Evolutionary conservation across 805 yeast species (phyloP).

Genomic region (Kodamaea jinghongensis): DNA sequence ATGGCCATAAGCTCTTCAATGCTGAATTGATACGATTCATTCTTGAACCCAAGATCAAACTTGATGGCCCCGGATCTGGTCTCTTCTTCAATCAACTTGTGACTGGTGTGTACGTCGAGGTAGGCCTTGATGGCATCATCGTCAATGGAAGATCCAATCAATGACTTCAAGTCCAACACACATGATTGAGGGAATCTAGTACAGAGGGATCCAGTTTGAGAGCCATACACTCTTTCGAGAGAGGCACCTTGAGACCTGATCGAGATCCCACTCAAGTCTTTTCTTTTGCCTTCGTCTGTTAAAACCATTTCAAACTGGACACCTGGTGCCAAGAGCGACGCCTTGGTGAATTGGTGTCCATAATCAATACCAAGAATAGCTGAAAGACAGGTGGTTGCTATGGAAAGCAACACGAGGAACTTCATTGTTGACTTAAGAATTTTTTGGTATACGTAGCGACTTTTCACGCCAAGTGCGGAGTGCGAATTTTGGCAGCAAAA

Average conservation of each 20-base stretch:
- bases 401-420: slow-evolving; percentile 3
- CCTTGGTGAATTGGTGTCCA: slow-evolving; percentile 85
- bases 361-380: slow-evolving; percentile 86
- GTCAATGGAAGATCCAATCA: slow-evolving; percentile 62
- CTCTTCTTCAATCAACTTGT: slow-evolving; percentile 39
- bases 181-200: slow-evolving; percentile 73
- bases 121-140: slow-evolving; percentile 49
- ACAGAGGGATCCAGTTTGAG: slow-evolving; percentile 65
- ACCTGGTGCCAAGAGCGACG: slow-evolving; percentile 87
- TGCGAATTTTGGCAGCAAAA: too few species aligned
- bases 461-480: background rate
- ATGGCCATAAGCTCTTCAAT: slow-evolving; percentile 85
- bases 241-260: slow-evolving; percentile 41
- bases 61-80: slow-evolving; percentile 51
- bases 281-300: slow-evolving; percentile 88
- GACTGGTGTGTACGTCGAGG: slow-evolving; percentile 57
- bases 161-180: slow-evolving; percentile 61
- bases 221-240: slow-evolving; percentile 74
- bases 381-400: slow-evolving; percentile 24
- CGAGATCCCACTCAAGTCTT: slow-evolving; percentile 78
- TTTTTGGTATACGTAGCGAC: slow-evolving; percentile 1
- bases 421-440: slow-evolving; percentile 7
- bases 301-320: slow-evolving; percentile 83
- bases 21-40: slow-evolving; percentile 32
- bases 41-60: slow-evolving; percentile 44